Conservation (phyloP, 148 eudicot genomes). For the Oxyria digyna region DNA sequence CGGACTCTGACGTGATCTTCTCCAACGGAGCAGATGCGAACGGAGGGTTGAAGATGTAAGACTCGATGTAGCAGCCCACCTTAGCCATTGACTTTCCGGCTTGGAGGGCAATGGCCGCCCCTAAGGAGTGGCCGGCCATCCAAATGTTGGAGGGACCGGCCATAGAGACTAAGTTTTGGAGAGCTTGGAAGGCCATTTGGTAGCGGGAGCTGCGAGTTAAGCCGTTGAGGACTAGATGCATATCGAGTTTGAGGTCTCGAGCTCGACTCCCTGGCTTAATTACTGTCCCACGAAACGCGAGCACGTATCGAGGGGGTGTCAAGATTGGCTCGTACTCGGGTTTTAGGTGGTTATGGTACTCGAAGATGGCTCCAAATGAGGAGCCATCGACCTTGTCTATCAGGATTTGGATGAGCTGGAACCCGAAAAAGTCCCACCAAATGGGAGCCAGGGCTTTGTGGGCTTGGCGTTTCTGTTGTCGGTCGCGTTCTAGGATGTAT, state of each 20-base stretch:
- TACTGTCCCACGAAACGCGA: constrained; percentile 75
- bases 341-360: constrained; percentile 18
- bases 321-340: neutral
- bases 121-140: constrained; percentile 72
- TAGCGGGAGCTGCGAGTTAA: constrained; percentile 39
- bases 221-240: constrained; percentile 27
- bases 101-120: constrained; percentile 56
- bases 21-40: constrained; percentile 40
- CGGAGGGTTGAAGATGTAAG: constrained; percentile 78
- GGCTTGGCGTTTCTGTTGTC: constrained; percentile 37
- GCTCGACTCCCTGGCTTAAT: constrained; percentile 26
- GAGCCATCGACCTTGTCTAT: constrained; percentile 42
- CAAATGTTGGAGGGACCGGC: constrained; percentile 32
- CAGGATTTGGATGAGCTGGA: constrained; percentile 24
- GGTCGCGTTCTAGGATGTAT: constrained; percentile 55
- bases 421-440: constrained; percentile 67
- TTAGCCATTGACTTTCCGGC: constrained; percentile 40
- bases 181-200: constrained; percentile 20
- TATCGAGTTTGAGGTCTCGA: constrained; percentile 41
- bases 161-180: constrained; percentile 6
- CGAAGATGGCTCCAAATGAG: constrained; percentile 50
- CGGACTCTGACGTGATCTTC: constrained; percentile 18
- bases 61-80: constrained; percentile 38
- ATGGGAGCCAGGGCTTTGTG: constrained; percentile 48
- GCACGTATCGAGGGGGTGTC: constrained; percentile 33